These are phyloP conservation scores for Coniella vitis DNA, from an alignment of 2,329 filamentous ascomycete genomes.

Conservation along the genomic window DNA sequence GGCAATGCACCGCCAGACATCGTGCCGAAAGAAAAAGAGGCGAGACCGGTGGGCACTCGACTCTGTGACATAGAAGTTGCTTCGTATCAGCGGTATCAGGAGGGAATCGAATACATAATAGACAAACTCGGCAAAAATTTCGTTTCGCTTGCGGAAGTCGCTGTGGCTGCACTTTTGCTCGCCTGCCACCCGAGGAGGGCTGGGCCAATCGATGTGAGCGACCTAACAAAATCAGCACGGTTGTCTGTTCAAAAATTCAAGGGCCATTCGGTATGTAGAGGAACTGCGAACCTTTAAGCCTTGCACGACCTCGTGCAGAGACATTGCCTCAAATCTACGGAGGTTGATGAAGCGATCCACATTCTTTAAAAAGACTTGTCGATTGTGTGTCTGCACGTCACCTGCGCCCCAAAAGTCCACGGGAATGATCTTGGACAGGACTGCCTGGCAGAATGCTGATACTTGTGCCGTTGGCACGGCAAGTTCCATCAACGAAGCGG, in stretches of 20 bases:
- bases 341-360: slow-evolving; percentile 74
- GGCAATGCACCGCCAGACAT: slow-evolving; percentile 74
- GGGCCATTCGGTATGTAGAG: background rate
- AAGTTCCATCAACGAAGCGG: slow-evolving; percentile 50
- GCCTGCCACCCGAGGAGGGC: slow-evolving; percentile 37
- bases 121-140: slow-evolving; percentile 77
- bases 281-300: slow-evolving; percentile 58
- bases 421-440: slow-evolving; percentile 67
- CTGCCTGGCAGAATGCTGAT: slow-evolving; percentile 80
- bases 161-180: slow-evolving; percentile 56
- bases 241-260: background rate
- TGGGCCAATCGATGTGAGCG: slow-evolving; percentile 65
- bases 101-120: slow-evolving; percentile 94
- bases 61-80: slow-evolving; percentile 92
- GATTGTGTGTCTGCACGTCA: slow-evolving; percentile 51
- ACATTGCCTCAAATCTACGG: slow-evolving; percentile 73
- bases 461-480: slow-evolving; percentile 63
- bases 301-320: slow-evolving; percentile 70
- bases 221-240: slow-evolving; percentile 41
- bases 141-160: slow-evolving; percentile 67
- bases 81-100: slow-evolving; percentile 76
- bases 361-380: slow-evolving; percentile 51
- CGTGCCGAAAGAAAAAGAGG: slow-evolving; percentile 90
- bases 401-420: slow-evolving; percentile 64
- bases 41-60: slow-evolving; percentile 72